These are phyloP conservation scores for Phytopythium ostracodes DNA, from an alignment of 352 stramenopile species.

Conservation along the genomic window DNA sequence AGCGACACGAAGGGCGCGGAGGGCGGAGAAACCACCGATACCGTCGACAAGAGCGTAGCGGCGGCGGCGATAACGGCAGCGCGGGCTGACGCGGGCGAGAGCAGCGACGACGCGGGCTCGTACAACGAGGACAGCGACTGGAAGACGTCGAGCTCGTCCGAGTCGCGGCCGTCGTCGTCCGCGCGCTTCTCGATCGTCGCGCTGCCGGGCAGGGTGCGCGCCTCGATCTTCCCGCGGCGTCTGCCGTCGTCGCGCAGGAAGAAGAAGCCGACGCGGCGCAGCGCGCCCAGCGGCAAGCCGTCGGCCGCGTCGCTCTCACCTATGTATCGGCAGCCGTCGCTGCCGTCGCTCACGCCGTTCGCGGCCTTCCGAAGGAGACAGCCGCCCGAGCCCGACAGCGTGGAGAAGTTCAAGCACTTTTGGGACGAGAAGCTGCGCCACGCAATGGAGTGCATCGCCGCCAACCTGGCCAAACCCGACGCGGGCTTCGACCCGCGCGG, in stretches of 20 bases:
- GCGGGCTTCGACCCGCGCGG: conserved; percentile 16
- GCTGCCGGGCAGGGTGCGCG: conserved; percentile 34
- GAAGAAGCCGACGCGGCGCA: conserved; percentile 27
- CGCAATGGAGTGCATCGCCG: conserved; percentile 52
- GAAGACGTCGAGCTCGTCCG: conserved; percentile 40
- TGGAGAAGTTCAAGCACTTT: conserved; percentile 70
- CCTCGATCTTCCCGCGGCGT: conserved; percentile 32
- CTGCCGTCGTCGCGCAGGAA: conserved; percentile 13
- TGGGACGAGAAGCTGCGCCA: conserved; percentile 74
- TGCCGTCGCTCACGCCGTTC: conserved; percentile 15
- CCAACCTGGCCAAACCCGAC: conserved; percentile 19
- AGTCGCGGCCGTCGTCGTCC: conserved; percentile 15
- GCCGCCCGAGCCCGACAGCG: conserved; percentile 27
- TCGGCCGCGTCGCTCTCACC: conserved; percentile 10
- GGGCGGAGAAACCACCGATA: too few species aligned
- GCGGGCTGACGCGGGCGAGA: not conserved
- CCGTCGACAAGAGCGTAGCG: not conserved
- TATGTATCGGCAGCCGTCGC: conserved; percentile 12
- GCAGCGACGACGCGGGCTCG: conserved; percentile 30
- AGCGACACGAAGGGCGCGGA: not conserved
- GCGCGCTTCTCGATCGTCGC: conserved; percentile 42
- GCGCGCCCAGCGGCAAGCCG: not conserved
- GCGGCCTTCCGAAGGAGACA: conserved; percentile 6
- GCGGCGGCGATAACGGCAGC: too few species aligned
- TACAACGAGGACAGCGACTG: conserved; percentile 46